Conservation (phyloP, 371 early-diverging fungal species). For the Encephalitozoon romaleae region DNA sequence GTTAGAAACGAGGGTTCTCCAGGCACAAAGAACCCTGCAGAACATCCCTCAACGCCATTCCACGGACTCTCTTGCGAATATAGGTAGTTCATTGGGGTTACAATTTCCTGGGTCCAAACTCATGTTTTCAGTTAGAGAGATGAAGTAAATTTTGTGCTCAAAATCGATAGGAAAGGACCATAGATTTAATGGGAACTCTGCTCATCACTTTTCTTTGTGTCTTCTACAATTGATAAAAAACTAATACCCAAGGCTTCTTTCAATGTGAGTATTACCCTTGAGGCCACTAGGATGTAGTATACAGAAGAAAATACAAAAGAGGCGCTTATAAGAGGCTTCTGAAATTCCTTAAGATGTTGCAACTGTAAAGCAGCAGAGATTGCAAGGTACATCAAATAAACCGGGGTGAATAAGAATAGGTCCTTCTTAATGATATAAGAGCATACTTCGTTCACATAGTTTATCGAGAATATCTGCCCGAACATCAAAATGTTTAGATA, state of each 20-base stretch:
- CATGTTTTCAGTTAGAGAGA: background rate
- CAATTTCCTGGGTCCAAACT: background rate
- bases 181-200: background rate
- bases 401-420: background rate
- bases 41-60: slow-evolving; percentile 16
- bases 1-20: background rate
- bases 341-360: too few relatives aligned
- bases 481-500: slow-evolving; percentile 17
- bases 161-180: background rate
- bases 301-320: background rate
- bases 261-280: background rate
- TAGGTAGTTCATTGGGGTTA: slow-evolving; percentile 4
- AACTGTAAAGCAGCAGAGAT: background rate
- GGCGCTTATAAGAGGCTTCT: background rate
- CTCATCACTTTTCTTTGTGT: background rate
- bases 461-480: slow-evolving; percentile 19
- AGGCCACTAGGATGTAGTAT: background rate
- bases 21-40: background rate
- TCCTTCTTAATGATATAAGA: background rate
- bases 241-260: background rate
- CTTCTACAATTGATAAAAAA: background rate
- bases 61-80: slow-evolving; percentile 19
- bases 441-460: slow-evolving; percentile 13
- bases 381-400: background rate
- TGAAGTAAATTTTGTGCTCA: background rate